Evolutionary conservation across 441 rosid species (phyloP).

Genomic region (Gossypium trilobum): DNA sequence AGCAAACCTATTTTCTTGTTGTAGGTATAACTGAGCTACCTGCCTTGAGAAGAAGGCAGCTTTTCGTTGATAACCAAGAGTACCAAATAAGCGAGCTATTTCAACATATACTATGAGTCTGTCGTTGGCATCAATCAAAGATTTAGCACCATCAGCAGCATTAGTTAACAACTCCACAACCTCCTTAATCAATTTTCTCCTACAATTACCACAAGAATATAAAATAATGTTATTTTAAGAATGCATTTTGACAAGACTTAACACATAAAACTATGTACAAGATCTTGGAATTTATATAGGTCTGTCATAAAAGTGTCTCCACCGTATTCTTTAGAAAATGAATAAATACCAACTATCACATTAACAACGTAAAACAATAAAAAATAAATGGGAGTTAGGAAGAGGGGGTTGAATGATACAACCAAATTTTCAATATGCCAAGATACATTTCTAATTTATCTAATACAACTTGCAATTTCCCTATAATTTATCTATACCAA

Average conservation of each 20-base stretch:
- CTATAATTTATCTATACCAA: background rate
- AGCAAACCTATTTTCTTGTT: constrained; percentile 83
- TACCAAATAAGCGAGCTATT: constrained; percentile 85
- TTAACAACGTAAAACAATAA: background rate
- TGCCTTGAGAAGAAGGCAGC: constrained; percentile 97
- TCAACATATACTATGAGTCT: constrained; percentile 78
- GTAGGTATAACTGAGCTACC: constrained; percentile 89
- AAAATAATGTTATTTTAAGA: background rate
- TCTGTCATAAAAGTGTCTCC: background rate
- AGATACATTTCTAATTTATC: background rate
- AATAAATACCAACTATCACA: background rate
- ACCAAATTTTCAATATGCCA: background rate
- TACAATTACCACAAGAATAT: constrained; percentile 26
- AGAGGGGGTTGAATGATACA: background rate
- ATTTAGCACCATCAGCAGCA: constrained; percentile 95
- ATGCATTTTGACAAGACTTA: background rate
- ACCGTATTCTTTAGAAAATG: background rate
- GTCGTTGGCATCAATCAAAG: constrained; percentile 87
- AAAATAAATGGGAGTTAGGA: background rate
- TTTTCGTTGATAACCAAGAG: constrained; percentile 80
- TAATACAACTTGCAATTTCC: background rate
- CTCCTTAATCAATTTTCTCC: constrained; percentile 81
- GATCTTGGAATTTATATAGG: background rate
- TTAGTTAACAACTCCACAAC: constrained; percentile 75
- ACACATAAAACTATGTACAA: background rate